These are phyloP conservation scores for Eucalyptus cloeziana DNA, from an alignment of 345 rosid genomes.

Conservation along the genomic window DNA sequence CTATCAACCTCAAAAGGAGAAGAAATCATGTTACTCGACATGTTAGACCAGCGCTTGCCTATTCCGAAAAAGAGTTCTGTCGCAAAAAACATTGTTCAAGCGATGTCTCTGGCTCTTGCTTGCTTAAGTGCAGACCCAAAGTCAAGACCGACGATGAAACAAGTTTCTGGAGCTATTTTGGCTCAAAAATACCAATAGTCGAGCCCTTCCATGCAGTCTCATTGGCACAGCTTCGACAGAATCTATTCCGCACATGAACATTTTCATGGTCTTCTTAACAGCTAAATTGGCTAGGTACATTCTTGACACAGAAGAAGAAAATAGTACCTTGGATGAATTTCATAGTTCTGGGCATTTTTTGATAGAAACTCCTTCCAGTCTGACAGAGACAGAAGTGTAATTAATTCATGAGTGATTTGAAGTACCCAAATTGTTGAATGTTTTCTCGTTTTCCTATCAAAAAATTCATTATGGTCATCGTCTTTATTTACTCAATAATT, in stretches of 20 bases:
- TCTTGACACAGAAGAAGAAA: background rate
- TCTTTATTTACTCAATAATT: too few species aligned
- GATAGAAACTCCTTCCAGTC: background rate
- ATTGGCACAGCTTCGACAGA: background rate
- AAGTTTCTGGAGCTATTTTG: background rate
- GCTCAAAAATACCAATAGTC: background rate
- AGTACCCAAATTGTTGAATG: background rate
- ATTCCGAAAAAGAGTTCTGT: background rate
- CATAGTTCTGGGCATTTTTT: too few species aligned
- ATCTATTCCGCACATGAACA: background rate
- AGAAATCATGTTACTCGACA: background rate
- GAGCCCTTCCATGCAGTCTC: background rate
- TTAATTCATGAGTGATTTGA: background rate
- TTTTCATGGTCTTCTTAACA: background rate
- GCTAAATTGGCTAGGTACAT: background rate
- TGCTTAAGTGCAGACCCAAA: background rate
- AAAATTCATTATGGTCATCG: background rate
- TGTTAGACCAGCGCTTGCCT: background rate
- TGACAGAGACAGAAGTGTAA: background rate
- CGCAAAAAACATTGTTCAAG: background rate
- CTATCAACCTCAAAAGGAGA: background rate
- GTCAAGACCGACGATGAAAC: background rate
- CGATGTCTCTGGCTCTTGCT: background rate
- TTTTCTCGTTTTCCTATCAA: background rate
- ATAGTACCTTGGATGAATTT: background rate